Evolutionary conservation across 2,329 filamentous ascomycete genomes (phyloP), one percentile per base, ranked within the genome.

Genomic region (Alternaria triticimaculans): DNA sequence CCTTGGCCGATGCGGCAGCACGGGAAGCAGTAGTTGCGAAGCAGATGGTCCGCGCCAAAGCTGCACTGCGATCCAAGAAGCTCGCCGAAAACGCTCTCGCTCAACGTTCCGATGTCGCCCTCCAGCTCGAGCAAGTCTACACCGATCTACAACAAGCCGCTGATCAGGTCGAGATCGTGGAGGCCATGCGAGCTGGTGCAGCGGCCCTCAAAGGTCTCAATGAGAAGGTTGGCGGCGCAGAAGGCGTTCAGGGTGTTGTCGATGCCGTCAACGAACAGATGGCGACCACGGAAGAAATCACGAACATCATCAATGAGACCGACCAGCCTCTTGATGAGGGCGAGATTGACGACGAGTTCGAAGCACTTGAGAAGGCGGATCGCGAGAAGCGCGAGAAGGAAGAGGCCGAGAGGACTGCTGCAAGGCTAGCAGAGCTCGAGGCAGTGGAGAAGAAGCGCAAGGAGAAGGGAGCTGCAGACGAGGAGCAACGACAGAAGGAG

Each of bases 311-410:
- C 66, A 89, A 89, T 56, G 93, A 96, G 68, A 72, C 74, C 5
- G 72, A 72, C 14, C 60, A 72, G 50, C 67, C 69, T 6, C 74
- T 97, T 30, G 93, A 97, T 77, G 94, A 97, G 75, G 86, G 76
- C 20, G 94, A 96, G 78, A 88, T 98, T 59, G 94, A 97, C 70
- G 92, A 95, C 64, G 95, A 97, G 82, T 85, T 98, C 50, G 91
- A 92, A 69, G 89, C 86, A 4, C 83, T 99, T 82, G 89, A 94
- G 80, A 83, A 77, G 33, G 78, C 69, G 4, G 93, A 97, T 77
- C 92, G 91, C 78, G 88, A 97, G 69, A 92, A 95, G 76, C 89
- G 91, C 64, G 84, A 96, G 82, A 88, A 91, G 75, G 81, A 78
- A 20, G 84, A 88, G 68, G 87, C 88, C 18, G 49, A 37, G 12